Evolutionary conservation across 306 rosid genomes (phyloP), one percentile per base, ranked within the genome.

Genomic region (Glycine soja): DNA sequence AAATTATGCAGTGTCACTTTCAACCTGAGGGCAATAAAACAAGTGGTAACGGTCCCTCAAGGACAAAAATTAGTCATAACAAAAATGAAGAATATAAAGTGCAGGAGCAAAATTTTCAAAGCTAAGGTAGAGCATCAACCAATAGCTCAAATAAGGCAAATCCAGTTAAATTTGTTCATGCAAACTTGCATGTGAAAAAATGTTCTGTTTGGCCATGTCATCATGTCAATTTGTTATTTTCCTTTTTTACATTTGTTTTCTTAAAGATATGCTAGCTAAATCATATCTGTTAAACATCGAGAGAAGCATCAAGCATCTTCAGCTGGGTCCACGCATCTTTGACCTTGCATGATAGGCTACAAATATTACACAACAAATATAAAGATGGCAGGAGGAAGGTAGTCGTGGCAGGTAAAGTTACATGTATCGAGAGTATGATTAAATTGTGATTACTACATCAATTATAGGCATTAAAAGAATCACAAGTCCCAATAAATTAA

Each of bases 401-500:
- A 24, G 30, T 74, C 76, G n/a, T n/a, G 74, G 79, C 84, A 40
- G 50, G 56, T 69, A 69, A 67, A 45, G 82, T 70, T 69, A 32
- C 85, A 42, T 65, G 85, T 72, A 87, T 85, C 64, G 51, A 56
- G 16, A 78, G 82, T 89, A 78, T 71, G 90, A 89, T 82, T 80
- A 82, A 83, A 83, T 88, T 66, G 87, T 85, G 82, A 80, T 75
- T 38, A 58, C 84, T 74, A 88, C 90, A 84, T 67, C 63, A 82
- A 64, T 79, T 76, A 72, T 47, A 82, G 85, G 85, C 80, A 89
- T 73, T 84, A 78, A 92, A 90, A 88, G 94, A 92, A 92, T 90
- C 81, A 87, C 85, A 80, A 72, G 75, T 81, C 85, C 87, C 85
- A 70, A 86, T 77, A 76, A 86, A 90, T 82, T 75, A 82, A 86